Percentiles rank a stretch among this genome's conserved stretches.
phyloP scores from a whole-genome alignment of 768 basidiomycete genomes.

The Phanerodontia chrysosporium region DNA sequence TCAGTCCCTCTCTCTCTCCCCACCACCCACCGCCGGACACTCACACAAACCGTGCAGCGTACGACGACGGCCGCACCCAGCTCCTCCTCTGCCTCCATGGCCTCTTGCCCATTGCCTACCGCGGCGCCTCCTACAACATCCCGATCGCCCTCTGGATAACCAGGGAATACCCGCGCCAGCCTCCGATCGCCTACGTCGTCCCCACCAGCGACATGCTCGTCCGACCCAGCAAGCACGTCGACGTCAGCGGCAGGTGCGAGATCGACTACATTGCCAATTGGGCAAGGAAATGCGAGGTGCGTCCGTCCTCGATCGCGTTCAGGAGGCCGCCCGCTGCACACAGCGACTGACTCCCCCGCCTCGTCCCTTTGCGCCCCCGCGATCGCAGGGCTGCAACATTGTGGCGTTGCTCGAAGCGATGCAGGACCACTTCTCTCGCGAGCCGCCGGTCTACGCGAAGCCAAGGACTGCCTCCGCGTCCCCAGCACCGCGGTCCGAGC shows the following conservation, averaged over 20 bases:
- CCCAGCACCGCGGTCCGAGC: conserved; percentile 4
- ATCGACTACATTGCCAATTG: conserved; percentile 73
- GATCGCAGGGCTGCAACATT: conserved; percentile 70
- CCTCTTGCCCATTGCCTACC: conserved; percentile 81
- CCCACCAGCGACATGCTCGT: conserved; percentile 91
- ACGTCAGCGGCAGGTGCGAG: conserved; percentile 72
- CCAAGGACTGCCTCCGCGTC: conserved; percentile 37
- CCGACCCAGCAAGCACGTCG: conserved; percentile 67
- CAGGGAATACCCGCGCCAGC: conserved; percentile 73
- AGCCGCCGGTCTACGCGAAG: conserved; percentile 89
- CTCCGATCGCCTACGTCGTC: conserved; percentile 88
- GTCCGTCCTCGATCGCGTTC: conserved; percentile 24
- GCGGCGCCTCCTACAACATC: conserved; percentile 82
- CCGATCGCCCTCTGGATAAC: conserved; percentile 89
- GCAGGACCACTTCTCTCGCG: conserved; percentile 76
- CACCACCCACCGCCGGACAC: conserved; percentile 13
- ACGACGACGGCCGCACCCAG: conserved; percentile 92
- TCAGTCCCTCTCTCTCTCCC: conserved; percentile 21
- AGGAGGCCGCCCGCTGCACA: neutral
- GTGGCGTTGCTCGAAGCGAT: conserved; percentile 69
- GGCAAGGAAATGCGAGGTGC: conserved; percentile 80
- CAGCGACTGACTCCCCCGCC: neutral
- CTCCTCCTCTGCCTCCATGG: conserved; percentile 90
- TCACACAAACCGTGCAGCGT: conserved; percentile 47
- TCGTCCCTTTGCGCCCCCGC: neutral